Base-by-base conservation (phyloP, 306 rosid genomes). In the Ormosia semicastrata region DNA sequence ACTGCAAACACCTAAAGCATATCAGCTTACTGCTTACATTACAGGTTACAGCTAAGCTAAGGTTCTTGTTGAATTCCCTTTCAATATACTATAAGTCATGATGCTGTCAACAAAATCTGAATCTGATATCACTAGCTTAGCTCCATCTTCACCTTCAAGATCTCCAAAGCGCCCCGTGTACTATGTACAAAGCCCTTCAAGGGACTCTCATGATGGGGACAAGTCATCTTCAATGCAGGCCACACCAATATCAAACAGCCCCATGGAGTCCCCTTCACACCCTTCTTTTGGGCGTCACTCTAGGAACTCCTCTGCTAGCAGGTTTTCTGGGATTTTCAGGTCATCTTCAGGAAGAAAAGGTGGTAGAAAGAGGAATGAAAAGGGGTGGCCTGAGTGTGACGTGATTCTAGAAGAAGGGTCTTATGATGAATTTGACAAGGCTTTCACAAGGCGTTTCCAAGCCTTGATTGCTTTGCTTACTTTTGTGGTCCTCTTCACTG, bases 341-440 rank as follows among this genome's bases (percentile, higher is more conserved):
- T 92, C 98, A 1, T 93, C 97, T 64, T 95, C 98, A 0, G 94
- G 97, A 2, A 87, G 98, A 54, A 95, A 95, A 87, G 91, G 90
- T 3, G 10, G 86, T 17, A 63, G 91, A 68, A 93, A 90, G 77
- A 90, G 93, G 68, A 92, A 89, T 66, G 99, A 95, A 66, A 93
- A 95, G 81, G 98, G 97, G 7, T 95, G 98, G 96, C 99, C 98
- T n/a, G 98, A 93, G 89, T 93, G 98, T 86, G 88, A 87, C n/a
- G 98, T 93, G 56, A 95, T 95, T 18, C 4, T 93, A 74, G 99
- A 95, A 90, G 99, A 95, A 86, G 98, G 98, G 0, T 69, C 92
- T 43, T 95, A 93, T 76, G 91, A 90, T 68, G 97, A 93, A 8
- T 76, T 88, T n/a, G 73, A 95, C 14, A 89, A 86, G 81, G 81